Percentiles rank a stretch among this genome's conserved stretches.
These are phyloP conservation scores for Hypoxylon sp. DNA, from an alignment of 2,329 filamentous ascomycete species.

Conservation along the genomic window DNA sequence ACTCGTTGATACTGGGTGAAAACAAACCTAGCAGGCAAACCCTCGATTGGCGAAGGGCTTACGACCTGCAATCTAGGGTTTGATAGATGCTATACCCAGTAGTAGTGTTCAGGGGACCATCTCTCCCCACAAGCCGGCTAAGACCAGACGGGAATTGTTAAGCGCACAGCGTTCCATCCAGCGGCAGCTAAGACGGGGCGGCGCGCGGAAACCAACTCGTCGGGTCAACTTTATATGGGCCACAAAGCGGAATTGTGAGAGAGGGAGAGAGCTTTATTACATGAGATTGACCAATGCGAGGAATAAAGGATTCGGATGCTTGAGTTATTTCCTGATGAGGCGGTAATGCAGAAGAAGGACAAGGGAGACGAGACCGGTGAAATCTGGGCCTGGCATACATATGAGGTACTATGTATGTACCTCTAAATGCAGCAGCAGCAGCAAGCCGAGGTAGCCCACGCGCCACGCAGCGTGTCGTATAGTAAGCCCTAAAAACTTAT, in stretches of 20 bases:
- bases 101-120: slow-evolving; percentile 8
- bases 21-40: slow-evolving; percentile 1
- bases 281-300: slow-evolving; percentile 10
- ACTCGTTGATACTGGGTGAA: slow-evolving; percentile 1
- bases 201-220: slow-evolving; percentile 41
- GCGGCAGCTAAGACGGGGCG: slow-evolving; percentile 41
- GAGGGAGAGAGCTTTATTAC: slow-evolving; percentile 1
- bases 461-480: too few species aligned
- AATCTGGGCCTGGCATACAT: too few species aligned
- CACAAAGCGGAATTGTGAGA: slow-evolving; percentile 23
- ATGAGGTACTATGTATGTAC: too few species aligned
- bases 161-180: slow-evolving; percentile 39
- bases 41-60: slow-evolving; percentile 6
- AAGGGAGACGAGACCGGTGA: too few species aligned
- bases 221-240: slow-evolving; percentile 29
- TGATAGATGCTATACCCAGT: slow-evolving; percentile 10
- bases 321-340: background rate
- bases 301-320: slow-evolving; percentile 18
- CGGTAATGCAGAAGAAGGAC: too few species aligned
- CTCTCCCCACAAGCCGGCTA: slow-evolving; percentile 29
- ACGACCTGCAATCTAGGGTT: background rate
- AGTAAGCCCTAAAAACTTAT: too few species aligned
- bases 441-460: too few species aligned
- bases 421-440: too few species aligned
- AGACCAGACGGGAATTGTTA: slow-evolving; percentile 40